Evolutionary conservation across 176 grass and related monocot genomes (phyloP).

Genomic region (Pontederia paniculata): DNA sequence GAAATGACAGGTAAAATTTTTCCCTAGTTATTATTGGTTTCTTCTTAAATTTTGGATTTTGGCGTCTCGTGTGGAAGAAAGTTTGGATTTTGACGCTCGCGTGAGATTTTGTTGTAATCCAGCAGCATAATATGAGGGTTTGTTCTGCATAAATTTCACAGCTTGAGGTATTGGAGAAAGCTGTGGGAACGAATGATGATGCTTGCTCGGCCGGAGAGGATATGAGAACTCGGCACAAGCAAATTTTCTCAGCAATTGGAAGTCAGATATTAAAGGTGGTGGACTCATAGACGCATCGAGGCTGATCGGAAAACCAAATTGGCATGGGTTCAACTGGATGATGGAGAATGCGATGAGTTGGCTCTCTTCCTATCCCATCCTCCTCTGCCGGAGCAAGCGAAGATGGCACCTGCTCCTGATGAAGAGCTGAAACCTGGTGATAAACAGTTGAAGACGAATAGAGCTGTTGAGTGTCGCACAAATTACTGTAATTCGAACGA

Average conservation of each 20-base stretch:
- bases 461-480: constrained; percentile 41
- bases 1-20: background rate
- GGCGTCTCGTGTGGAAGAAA: background rate
- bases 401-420: constrained; percentile 23
- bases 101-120: background rate
- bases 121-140: no score
- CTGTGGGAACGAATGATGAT: constrained; percentile 41
- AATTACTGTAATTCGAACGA: constrained; percentile 44
- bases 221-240: constrained; percentile 47
- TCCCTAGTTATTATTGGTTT: background rate
- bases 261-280: constrained; percentile 55
- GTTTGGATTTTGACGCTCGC: background rate
- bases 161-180: constrained; percentile 74
- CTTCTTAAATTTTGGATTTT: background rate
- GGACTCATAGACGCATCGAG: constrained; percentile 44
- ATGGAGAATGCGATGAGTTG: constrained; percentile 60
- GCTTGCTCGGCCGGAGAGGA: constrained; percentile 41
- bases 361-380: constrained; percentile 44
- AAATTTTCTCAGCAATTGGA: constrained; percentile 59
- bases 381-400: constrained; percentile 14
- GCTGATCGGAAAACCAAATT: constrained; percentile 21
- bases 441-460: constrained; percentile 32
- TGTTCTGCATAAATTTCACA: background rate
- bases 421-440: constrained; percentile 27
- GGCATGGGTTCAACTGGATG: constrained; percentile 65